Base-by-base conservation (phyloP, 495 filamentous ascomycete species). In the Viridothelium virens region DNA sequence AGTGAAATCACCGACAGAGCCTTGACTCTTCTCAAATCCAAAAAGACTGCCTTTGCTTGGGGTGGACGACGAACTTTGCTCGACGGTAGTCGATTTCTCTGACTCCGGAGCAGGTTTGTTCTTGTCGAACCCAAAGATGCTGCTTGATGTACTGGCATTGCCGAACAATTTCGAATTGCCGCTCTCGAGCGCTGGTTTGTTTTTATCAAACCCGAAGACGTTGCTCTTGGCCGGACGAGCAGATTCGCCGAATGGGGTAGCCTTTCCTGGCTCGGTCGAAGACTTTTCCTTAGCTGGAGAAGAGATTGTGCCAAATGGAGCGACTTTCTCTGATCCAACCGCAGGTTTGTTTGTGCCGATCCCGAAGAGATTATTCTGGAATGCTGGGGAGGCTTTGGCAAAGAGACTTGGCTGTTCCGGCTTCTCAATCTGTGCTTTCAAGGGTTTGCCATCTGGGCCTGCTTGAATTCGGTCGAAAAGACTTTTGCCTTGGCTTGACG, bases 401-500 rank as follows among this genome's bases (percentile, higher is more conserved):
- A 37, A 36, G 53, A 65, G 14, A 62, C 25, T 25, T 25, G 25
- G 25, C 6, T 59, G 63, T 31, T 65, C 65, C 33, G 65, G 36
- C 2, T 63, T 63, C 9, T 25, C 65, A 11, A 61, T 56, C 41
- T 46, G 46, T 3, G 66, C 38, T 10, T 64, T 34, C 38, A 61
- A 5, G 2, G 63, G 63, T 33, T 56, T 56, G 18, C 46, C 47
- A 41, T 65, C 47, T 14, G 25, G 9, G 38, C 25, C 63, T 2
- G 36, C 34, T 36, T 11, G 37, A 9, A 72, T 48, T 16, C 70
- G 66, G 34, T 68, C 66, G 64, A 70, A 70, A 63, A 72, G 34
- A 65, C 68, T 68, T 41, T 67, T 65, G 38, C 67, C 65, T 38
- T 39, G 61, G n/a, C 41, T 36, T 31, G 18, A 25, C 38, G 63